phyloP scores from a whole-genome alignment of 2,329 filamentous ascomycete species.

The Paraphoma chrysanthemicola region DNA sequence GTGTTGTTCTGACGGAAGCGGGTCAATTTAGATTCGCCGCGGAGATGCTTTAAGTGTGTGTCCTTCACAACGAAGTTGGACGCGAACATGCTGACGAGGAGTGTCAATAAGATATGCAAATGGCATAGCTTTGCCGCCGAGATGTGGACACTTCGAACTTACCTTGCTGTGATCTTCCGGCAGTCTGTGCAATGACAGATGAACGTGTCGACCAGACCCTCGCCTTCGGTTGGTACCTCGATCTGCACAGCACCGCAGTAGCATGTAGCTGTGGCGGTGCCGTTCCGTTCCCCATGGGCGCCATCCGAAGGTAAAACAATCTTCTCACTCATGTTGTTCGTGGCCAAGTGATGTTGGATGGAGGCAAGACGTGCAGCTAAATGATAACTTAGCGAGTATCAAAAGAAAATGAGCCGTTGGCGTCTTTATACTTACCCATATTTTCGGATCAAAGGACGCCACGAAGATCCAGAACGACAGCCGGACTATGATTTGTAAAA shows the following conservation, averaged over 20 bases:
- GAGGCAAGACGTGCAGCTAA: not conserved
- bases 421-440: conserved; percentile 3
- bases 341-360: not conserved
- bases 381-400: not conserved
- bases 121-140: not conserved
- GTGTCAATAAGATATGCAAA: not conserved
- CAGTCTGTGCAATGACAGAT: conserved; percentile 68
- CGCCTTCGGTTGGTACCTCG: conserved; percentile 15
- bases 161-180: conserved; percentile 38
- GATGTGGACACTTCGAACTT: not conserved
- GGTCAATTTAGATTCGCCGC: conserved; percentile 60
- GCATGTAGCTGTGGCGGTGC: conserved; percentile 39
- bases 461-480: not conserved
- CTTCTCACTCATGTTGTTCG: conserved; percentile 2
- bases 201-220: conserved; percentile 58
- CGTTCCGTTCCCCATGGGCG: conserved; percentile 13
- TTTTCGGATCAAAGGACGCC: not conserved
- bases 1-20: conserved; percentile 49
- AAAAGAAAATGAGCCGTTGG: not conserved
- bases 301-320: conserved; percentile 2
- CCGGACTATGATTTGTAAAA: not conserved
- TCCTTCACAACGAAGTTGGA: conserved; percentile 62
- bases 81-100: conserved; percentile 57
- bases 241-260: conserved; percentile 41
- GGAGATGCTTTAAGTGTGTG: conserved; percentile 56